phyloP scores from a whole-genome alignment of 495 filamentous ascomycete species.

The Lepraria neglecta region DNA sequence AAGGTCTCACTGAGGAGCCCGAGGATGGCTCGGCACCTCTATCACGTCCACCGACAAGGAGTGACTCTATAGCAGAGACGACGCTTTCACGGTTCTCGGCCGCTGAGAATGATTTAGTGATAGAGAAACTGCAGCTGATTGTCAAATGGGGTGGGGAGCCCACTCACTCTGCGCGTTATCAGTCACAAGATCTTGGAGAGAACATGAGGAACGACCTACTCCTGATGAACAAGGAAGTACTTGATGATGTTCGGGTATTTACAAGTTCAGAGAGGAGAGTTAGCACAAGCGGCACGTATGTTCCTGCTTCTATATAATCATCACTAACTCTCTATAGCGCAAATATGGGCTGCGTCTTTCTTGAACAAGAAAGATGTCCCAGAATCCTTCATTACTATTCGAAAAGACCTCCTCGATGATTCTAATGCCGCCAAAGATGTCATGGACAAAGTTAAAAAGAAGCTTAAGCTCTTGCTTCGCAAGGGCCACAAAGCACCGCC shows the following conservation, averaged over 20 bases:
- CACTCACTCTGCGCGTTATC: conserved; percentile 93
- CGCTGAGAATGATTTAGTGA: conserved; percentile 75
- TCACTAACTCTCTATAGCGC: conserved; percentile 47
- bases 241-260: conserved; percentile 87
- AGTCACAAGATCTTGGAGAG: conserved; percentile 86
- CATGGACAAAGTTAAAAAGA: conserved; percentile 99
- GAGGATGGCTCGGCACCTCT: neutral
- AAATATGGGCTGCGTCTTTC: conserved; percentile 93
- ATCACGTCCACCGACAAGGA: conserved; percentile 48
- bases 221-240: conserved; percentile 83
- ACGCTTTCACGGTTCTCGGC: conserved; percentile 87
- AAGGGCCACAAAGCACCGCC: conserved; percentile 82
- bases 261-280: conserved; percentile 92
- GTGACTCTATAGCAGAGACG: conserved; percentile 76
- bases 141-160: conserved; percentile 99
- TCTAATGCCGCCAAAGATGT: conserved; percentile 99
- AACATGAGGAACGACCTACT: conserved; percentile 94
- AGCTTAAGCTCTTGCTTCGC: conserved; percentile 82
- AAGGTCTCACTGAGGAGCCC: conserved; percentile 20
- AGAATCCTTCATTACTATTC: conserved; percentile 73
- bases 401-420: conserved; percentile 93
- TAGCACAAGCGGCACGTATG: conserved; percentile 68
- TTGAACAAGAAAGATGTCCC: conserved; percentile 79
- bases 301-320: neutral
- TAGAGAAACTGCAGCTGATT: conserved; percentile 94